Evolutionary conservation across 2,329 filamentous ascomycete species (phyloP).

Genomic region (Penicillium sp.): DNA sequence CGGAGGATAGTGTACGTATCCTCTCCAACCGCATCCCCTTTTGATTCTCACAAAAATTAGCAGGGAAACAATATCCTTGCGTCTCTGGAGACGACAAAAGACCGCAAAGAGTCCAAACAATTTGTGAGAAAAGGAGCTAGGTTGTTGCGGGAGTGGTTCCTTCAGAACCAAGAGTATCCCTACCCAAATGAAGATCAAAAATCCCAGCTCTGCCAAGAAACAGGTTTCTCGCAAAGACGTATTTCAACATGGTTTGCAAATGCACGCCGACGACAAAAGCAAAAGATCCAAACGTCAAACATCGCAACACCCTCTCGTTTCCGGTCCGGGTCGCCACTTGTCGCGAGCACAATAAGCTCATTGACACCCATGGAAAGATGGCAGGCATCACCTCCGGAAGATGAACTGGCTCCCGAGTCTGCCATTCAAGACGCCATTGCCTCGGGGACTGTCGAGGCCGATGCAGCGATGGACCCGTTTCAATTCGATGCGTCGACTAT

Average conservation of each 20-base stretch:
- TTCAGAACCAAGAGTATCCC: constrained; percentile 46
- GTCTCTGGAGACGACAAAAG: neutral
- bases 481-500: constrained; percentile 13
- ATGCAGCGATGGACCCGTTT: constrained; percentile 9
- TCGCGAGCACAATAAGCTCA: constrained; percentile 31
- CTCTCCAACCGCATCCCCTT: no score
- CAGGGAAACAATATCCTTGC: neutral
- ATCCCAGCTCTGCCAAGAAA: constrained; percentile 38
- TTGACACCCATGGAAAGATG: constrained; percentile 51
- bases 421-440: constrained; percentile 40
- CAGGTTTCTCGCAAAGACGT: constrained; percentile 48
- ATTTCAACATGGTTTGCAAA: constrained; percentile 55
- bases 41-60: neutral
- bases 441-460: constrained; percentile 1
- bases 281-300: constrained; percentile 25
- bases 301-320: constrained; percentile 25
- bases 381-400: constrained; percentile 46
- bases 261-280: constrained; percentile 49
- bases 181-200: constrained; percentile 53
- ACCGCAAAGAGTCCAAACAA: constrained; percentile 33
- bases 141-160: constrained; percentile 49
- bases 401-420: constrained; percentile 44
- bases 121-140: constrained; percentile 48
- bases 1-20: constrained; percentile 17
- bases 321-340: constrained; percentile 47